phyloP scores from a whole-genome alignment of 1,284 basidiomycete species.

The Sporisorium sorghi region DNA sequence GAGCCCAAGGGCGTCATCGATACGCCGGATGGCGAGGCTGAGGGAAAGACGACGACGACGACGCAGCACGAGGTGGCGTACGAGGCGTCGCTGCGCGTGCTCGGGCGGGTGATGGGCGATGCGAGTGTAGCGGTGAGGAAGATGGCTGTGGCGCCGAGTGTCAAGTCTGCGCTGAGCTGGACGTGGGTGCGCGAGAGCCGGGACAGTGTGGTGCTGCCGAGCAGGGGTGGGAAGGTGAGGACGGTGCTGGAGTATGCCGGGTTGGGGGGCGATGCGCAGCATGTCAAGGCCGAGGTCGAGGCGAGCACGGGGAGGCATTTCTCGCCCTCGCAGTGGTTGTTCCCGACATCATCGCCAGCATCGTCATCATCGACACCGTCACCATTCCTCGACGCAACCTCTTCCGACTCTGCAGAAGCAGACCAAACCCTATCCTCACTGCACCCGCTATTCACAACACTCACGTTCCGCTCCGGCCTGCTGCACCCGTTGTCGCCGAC shows the following conservation, averaged over 20 bases:
- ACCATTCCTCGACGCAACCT: conserved; percentile 13
- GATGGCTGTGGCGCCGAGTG: conserved; percentile 28
- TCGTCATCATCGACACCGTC: conserved; percentile 1
- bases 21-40: conserved; percentile 25
- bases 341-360: neutral
- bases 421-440: neutral
- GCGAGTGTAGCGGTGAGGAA: conserved; percentile 51
- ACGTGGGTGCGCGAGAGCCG: conserved; percentile 82
- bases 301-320: conserved; percentile 25
- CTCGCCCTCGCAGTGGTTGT: conserved; percentile 23
- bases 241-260: conserved; percentile 56
- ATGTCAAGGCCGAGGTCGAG: conserved; percentile 59
- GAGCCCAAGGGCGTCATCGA: conserved; percentile 38
- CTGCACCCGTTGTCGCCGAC: conserved; percentile 49
- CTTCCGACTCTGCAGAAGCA: neutral
- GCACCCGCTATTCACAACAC: conserved; percentile 26
- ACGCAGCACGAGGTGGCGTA: conserved; percentile 62
- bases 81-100: conserved; percentile 53
- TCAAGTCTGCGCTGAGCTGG: conserved; percentile 88
- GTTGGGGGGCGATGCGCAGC: conserved; percentile 61
- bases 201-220: conserved; percentile 77
- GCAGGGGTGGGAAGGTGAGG: conserved; percentile 42
- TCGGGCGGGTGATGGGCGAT: conserved; percentile 52
- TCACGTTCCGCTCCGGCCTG: conserved; percentile 47
- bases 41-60: conserved; percentile 17